A percentile compares a stretch with the other conserved stretches of the same genome.
These are phyloP conservation scores for Amanita inopinata DNA, from an alignment of 768 basidiomycete species.

Conservation along the genomic window DNA sequence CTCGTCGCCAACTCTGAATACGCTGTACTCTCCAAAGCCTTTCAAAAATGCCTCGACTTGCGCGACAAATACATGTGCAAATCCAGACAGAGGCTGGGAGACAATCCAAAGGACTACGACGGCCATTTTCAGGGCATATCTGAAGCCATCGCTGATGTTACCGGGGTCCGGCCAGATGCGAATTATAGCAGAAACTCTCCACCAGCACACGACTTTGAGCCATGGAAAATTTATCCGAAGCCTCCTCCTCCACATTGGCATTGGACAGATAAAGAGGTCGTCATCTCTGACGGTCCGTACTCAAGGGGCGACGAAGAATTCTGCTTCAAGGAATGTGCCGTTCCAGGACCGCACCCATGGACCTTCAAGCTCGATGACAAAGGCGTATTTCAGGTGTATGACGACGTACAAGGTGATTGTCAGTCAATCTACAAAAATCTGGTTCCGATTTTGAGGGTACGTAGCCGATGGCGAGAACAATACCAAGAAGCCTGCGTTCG, in stretches of 20 bases:
- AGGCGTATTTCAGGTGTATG: slow-evolving; percentile 87
- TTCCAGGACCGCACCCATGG: slow-evolving; percentile 60
- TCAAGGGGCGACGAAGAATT: slow-evolving; percentile 41
- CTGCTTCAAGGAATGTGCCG: slow-evolving; percentile 57
- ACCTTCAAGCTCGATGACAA: slow-evolving; percentile 70
- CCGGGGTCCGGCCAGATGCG: slow-evolving; percentile 58
- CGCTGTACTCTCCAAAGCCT: slow-evolving; percentile 50
- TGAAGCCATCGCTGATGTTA: slow-evolving; percentile 51
- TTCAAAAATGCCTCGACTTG: slow-evolving; percentile 79
- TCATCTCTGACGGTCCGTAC: slow-evolving; percentile 29
- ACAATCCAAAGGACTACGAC: slow-evolving; percentile 91
- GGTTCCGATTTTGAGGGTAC: background rate
- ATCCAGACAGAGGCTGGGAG: slow-evolving; percentile 87
- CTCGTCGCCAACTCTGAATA: slow-evolving; percentile 35
- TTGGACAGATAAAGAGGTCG: slow-evolving; percentile 48
- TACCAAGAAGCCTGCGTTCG: slow-evolving; percentile 54
- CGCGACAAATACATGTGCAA: slow-evolving; percentile 92
- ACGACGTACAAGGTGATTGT: slow-evolving; percentile 24
- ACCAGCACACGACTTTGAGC: slow-evolving; percentile 23
- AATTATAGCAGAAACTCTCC: slow-evolving; percentile 21
- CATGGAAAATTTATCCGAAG: slow-evolving; percentile 86
- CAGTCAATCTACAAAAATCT: background rate
- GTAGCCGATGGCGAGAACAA: slow-evolving; percentile 19
- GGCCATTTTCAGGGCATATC: slow-evolving; percentile 61
- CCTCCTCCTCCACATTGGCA: slow-evolving; percentile 98